Evolutionary conservation across 2,329 filamentous ascomycete genomes (phyloP), one percentile per base, ranked within the genome.

Genomic region (Fusarium keratoplasticum): DNA sequence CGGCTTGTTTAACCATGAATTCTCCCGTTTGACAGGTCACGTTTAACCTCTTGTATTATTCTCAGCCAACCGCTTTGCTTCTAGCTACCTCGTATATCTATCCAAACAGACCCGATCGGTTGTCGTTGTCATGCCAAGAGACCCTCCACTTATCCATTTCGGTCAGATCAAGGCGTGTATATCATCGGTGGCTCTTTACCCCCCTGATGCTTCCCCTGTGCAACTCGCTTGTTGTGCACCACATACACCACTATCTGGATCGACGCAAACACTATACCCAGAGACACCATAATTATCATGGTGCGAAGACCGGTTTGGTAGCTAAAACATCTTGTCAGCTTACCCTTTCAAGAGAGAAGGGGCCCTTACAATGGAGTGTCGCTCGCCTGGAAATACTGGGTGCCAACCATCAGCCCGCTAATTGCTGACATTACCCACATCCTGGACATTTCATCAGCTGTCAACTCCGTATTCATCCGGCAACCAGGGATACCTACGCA

Each of bases 381-480:
- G 25, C 78, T 76, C 0, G 74, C 81, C 16, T 81, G 81, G 66
- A 87, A 87, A 38, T 87, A 86, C 70, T 87, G 86, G 6, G 85
- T 86, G 0, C 86, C 86, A 0, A 83, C 84, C 85, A 88, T 87
- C 50, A 87, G 64, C 1, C 86, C 86, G 13, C 77, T 82, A 16
- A 86, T 87, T 10, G 86, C 85, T 6, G 80, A 82, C 85, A 87
- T 87, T 2, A 87, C 86, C 81, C 81, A 82, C 83, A 84, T 82
- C 0, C 64, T 77, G 47, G 2, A 13, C 35, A 8, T 18, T 7
- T 6, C 4, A 75, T 83, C 73, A 73, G 85, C 79, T 86, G 85
- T 47, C 14, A 47, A 47, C 42, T 47, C 42, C 61, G 14, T 38
- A 1, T 27, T 54, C 8, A 2, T 33, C 50, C 22, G n/a, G 10